These are phyloP conservation scores for Tubosaeta sp. DNA, from an alignment of 768 basidiomycete species.

Conservation along the genomic window DNA sequence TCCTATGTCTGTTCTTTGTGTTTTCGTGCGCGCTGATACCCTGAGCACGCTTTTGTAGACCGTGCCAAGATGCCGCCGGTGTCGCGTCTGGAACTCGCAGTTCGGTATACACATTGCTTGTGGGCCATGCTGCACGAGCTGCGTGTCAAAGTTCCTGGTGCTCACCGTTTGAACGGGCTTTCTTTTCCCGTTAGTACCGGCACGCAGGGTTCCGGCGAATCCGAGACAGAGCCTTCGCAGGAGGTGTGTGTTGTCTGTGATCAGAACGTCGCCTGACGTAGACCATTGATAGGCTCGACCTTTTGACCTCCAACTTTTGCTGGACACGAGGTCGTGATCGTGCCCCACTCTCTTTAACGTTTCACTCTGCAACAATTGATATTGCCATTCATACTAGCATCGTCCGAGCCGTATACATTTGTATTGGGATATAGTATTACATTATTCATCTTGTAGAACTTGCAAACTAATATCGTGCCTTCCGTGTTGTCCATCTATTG, in stretches of 20 bases:
- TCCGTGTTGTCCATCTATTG: conserved; percentile 25
- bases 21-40: neutral
- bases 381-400: conserved; percentile 13
- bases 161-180: conserved; percentile 39
- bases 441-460: conserved; percentile 27
- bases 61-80: conserved; percentile 46
- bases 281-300: conserved; percentile 35
- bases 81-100: conserved; percentile 58
- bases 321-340: conserved; percentile 44
- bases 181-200: conserved; percentile 37
- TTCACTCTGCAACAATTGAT: neutral
- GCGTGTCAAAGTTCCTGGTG: conserved; percentile 41
- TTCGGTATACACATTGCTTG: conserved; percentile 61
- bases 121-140: conserved; percentile 56
- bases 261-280: neutral
- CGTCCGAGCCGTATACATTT: conserved; percentile 9
- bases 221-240: conserved; percentile 32
- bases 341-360: neutral
- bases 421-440: conserved; percentile 20
- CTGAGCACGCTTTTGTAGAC: conserved; percentile 35
- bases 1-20: conserved; percentile 57
- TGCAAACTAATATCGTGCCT: neutral
- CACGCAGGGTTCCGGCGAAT: conserved; percentile 18
- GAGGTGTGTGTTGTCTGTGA: conserved; percentile 31
- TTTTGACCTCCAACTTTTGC: conserved; percentile 53